Evolutionary conservation across 176 grass and related monocot genomes (phyloP).

Genomic region (Oryza officinalis): DNA sequence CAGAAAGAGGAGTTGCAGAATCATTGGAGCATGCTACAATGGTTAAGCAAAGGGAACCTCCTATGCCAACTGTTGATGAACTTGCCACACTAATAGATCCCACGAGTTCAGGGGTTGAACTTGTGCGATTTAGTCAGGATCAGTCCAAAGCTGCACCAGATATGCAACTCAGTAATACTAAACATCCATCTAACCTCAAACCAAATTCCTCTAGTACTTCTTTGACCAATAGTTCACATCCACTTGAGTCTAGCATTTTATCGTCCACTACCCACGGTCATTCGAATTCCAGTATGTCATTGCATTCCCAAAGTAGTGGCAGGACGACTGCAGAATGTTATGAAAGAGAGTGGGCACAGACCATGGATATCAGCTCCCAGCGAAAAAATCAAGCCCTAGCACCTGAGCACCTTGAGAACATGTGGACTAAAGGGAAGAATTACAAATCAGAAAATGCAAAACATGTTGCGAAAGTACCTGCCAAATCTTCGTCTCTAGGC

Average conservation of each 20-base stretch:
- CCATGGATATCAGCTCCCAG: slow-evolving; percentile 58
- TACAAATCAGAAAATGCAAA: slow-evolving; percentile 71
- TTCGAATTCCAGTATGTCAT: slow-evolving; percentile 19
- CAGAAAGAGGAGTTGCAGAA: slow-evolving; percentile 54
- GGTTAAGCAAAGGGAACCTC: slow-evolving; percentile 60
- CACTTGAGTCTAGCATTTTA: slow-evolving; percentile 45
- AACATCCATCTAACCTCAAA: slow-evolving; percentile 40
- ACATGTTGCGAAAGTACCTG: slow-evolving; percentile 40
- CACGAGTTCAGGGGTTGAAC: slow-evolving; percentile 86
- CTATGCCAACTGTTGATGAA: slow-evolving; percentile 69
- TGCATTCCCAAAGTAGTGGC: slow-evolving; percentile 44
- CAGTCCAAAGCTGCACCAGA: slow-evolving; percentile 47
- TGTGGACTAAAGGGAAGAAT: slow-evolving; percentile 95
- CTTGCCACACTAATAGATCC: slow-evolving; percentile 67
- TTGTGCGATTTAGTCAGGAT: slow-evolving; percentile 68
- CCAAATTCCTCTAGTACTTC: slow-evolving; percentile 19
- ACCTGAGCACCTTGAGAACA: slow-evolving; percentile 91
- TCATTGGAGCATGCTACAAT: slow-evolving; percentile 43
- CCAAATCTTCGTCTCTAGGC: slow-evolving; percentile 32
- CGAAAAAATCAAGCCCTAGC: slow-evolving; percentile 60
- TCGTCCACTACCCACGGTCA: slow-evolving; percentile 1
- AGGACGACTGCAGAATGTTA: slow-evolving; percentile 33
- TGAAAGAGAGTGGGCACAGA: slow-evolving; percentile 46
- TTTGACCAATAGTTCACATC: slow-evolving; percentile 32
- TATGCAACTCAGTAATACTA: slow-evolving; percentile 37